Evolutionary conservation across 2,329 filamentous ascomycete genomes (phyloP).

Genomic region (Arthrobotrys megalospora): DNA sequence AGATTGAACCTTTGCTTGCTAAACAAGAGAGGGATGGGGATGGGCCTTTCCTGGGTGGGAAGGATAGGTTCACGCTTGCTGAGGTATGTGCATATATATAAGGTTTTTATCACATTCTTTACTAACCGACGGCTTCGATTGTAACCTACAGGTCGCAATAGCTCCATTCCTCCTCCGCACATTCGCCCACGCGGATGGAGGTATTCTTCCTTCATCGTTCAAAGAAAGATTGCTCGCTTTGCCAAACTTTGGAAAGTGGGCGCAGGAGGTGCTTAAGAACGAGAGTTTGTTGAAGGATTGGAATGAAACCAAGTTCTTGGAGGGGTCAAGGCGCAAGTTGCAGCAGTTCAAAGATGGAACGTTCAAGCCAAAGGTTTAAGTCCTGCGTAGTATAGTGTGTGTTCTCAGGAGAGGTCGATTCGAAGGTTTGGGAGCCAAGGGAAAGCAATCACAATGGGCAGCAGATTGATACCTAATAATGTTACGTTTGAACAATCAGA

Average conservation of each 20-base stretch:
- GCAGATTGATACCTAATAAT: too few relatives aligned
- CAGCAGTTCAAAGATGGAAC: slow-evolving; percentile 62
- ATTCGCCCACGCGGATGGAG: slow-evolving; percentile 71
- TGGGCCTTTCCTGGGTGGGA: slow-evolving; percentile 77
- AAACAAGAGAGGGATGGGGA: slow-evolving; percentile 67
- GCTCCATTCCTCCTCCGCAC: slow-evolving; percentile 76
- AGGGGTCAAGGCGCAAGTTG: slow-evolving; percentile 69
- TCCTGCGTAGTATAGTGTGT: neutral
- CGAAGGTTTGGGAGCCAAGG: neutral
- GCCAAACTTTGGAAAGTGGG: slow-evolving; percentile 79
- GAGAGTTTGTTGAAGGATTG: slow-evolving; percentile 78
- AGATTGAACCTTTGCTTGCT: slow-evolving; percentile 79
- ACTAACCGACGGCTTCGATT: slow-evolving; percentile 68
- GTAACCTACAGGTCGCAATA: slow-evolving; percentile 73
- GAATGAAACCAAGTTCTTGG: slow-evolving; percentile 71
- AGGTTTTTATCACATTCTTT: slow-evolving; percentile 61
- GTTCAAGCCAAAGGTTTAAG: slow-evolving; percentile 32
- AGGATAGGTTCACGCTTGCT: slow-evolving; percentile 77
- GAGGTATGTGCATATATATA: slow-evolving; percentile 72
- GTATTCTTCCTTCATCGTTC: slow-evolving; percentile 72
- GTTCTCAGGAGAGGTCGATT: neutral
- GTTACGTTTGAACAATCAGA: too few relatives aligned
- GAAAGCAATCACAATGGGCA: too few relatives aligned
- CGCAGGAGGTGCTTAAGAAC: slow-evolving; percentile 73
- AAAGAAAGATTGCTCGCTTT: slow-evolving; percentile 70